Percentiles rank a stretch among this genome's conserved stretches.
These are phyloP conservation scores for Salix koriyanagi DNA, from an alignment of 345 rosid genomes.

Conservation along the genomic window DNA sequence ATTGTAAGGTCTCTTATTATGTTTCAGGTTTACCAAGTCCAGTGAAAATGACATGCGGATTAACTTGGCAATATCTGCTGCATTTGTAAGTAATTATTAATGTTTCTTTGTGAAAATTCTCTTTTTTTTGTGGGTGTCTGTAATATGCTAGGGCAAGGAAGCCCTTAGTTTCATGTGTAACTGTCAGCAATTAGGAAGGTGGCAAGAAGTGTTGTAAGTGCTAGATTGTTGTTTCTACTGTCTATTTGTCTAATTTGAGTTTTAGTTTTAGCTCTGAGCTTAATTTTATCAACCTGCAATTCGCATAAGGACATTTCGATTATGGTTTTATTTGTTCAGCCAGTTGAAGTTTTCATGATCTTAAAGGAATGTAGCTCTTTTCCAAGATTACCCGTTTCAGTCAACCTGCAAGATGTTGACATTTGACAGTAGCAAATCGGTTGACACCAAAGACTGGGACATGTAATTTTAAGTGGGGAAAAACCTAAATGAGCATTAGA, in stretches of 20 bases:
- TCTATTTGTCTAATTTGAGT: neutral
- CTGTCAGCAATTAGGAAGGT: neutral
- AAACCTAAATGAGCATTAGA: too few species aligned
- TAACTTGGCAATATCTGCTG: constrained; percentile 85
- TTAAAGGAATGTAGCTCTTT: neutral
- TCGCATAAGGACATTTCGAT: neutral
- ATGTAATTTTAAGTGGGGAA: too few species aligned
- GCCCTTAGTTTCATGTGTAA: neutral
- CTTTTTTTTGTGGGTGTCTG: neutral
- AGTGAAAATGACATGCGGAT: constrained; percentile 54
- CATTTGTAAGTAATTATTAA: constrained; percentile 62
- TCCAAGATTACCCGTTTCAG: too few species aligned
- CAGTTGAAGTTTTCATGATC: neutral
- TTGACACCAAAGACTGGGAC: too few species aligned
- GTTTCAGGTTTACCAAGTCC: constrained; percentile 71
- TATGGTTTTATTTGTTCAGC: neutral
- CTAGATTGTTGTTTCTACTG: neutral
- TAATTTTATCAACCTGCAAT: neutral
- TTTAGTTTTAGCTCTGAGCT: neutral
- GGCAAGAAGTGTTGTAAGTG: neutral
- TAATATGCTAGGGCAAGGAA: neutral
- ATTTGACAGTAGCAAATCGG: too few species aligned
- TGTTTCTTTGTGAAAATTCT: neutral
- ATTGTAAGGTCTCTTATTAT: neutral
- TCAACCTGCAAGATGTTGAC: too few species aligned